Base-by-base conservation (phyloP, 1,284 basidiomycete species). In the Cryptococcus neoformans region DNA sequence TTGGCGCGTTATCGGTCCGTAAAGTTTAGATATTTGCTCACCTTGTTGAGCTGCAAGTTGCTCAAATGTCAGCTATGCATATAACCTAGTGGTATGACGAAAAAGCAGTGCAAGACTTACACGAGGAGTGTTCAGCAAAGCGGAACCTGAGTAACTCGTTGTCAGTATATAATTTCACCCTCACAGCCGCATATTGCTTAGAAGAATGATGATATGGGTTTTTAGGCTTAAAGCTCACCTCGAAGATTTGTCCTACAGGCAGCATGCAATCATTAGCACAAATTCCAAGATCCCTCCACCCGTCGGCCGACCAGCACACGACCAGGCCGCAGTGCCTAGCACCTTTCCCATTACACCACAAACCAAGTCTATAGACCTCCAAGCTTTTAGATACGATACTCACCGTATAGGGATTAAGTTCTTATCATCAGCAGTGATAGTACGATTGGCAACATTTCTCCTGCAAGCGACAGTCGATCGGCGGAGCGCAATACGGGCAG, bases 41-140 rank as follows among this genome's bases (percentile, higher is more conserved):
- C 66, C 62, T 75, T 75, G 72, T 75, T 75, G 42, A 75, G 66
- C 68, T 70, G 53, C 12, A 40, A 4, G 28, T 28, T 28, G 28
- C 28, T 28, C 8, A 14, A 39, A 50, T 47, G 41, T 37, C 28
- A 28, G 28, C 28, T 28, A 7, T 37, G 17, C 9, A 35, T 17
- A 28, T 4, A 28, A 28, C 28, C 10, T 4, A 40, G 37, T 37
- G 28, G 28, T 4, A 16, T 7, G 9, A 28, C 39, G 2, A 2
- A 41, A 41, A 14, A 10, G 41, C 16, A 41, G 6, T 16, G 12
- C 5, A 21, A 40, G 34, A 66, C 70, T 58, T 52, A 73, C 68
- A 47, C 68, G 57, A 36, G 73, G 70, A 35, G 71, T 73, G 49
- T 75, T 75, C 10, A 76, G 62, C n/a, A 76, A 60, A 8, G 63